Conservation (phyloP, 306 rosid species). For the Sphenostylis stenocarpa region DNA sequence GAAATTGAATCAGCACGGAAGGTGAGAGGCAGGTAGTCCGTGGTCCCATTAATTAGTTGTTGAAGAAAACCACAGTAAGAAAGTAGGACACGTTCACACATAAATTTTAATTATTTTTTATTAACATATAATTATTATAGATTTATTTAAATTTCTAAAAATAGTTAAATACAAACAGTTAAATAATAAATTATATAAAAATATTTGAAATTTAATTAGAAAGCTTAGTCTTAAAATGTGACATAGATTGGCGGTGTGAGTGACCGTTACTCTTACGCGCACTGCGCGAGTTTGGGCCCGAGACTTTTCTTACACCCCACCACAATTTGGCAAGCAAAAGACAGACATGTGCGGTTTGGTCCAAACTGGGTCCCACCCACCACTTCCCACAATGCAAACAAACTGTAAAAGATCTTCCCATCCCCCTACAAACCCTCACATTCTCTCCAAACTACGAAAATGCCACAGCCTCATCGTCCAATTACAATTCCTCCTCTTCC, state of each 20-base stretch:
- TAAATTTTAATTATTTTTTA: too few species aligned
- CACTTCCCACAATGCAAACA: constrained; percentile 20
- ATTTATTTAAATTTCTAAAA: too few species aligned
- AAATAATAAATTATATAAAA: too few species aligned
- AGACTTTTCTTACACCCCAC: background rate
- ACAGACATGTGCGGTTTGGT: constrained; percentile 56
- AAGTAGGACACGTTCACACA: too few species aligned
- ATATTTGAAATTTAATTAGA: too few species aligned
- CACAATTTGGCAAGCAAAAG: constrained; percentile 32
- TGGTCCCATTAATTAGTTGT: constrained; percentile 30
- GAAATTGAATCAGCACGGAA: background rate
- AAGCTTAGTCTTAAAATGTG: too few species aligned
- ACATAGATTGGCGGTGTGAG: constrained; percentile 3
- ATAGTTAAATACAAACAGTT: too few species aligned
- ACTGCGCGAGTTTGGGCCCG: constrained; percentile 44
- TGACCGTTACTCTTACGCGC: constrained; percentile 68
- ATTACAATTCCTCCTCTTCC: background rate
- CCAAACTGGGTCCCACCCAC: constrained; percentile 56
- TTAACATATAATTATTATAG: too few species aligned
- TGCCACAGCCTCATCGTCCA: constrained; percentile 6
- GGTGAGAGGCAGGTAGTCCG: constrained; percentile 24
- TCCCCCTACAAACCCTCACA: background rate
- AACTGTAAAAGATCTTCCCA: constrained; percentile 18
- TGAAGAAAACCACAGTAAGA: background rate
- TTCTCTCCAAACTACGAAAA: background rate